phyloP scores from a whole-genome alignment of 2,329 filamentous ascomycete species.

The Fusarium ambrosium region DNA sequence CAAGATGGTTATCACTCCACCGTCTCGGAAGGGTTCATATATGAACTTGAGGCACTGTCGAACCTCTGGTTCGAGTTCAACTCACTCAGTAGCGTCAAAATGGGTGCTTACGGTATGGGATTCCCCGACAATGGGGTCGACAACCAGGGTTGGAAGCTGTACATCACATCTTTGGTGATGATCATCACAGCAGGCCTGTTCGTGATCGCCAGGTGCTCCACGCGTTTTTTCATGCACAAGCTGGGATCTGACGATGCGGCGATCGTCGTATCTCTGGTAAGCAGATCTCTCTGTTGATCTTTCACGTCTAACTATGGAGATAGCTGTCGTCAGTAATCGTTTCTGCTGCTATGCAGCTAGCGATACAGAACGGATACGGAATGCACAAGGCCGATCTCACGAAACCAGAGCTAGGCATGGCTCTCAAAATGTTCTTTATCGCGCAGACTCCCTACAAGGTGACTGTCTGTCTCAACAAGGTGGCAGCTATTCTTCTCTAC shows the following conservation, averaged over 20 bases:
- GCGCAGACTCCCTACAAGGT: conserved; percentile 65
- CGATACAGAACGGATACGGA: conserved; percentile 56
- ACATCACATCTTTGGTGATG: conserved; percentile 50
- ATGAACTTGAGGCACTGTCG: not conserved
- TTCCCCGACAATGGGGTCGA: conserved; percentile 51
- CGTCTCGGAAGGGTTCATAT: not conserved
- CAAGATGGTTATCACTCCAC: not conserved
- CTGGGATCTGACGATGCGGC: conserved; percentile 56
- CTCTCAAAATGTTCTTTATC: conserved; percentile 58
- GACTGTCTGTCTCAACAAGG: conserved; percentile 64
- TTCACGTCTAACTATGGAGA: not conserved
- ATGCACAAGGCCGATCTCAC: conserved; percentile 54
- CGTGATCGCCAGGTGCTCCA: conserved; percentile 52
- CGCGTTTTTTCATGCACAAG: conserved; percentile 51
- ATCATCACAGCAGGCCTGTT: conserved; percentile 52
- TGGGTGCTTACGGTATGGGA: conserved; percentile 39
- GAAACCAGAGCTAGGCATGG: conserved; percentile 39
- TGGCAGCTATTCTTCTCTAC: conserved; percentile 64
- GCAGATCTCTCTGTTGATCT: not conserved
- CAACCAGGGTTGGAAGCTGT: conserved; percentile 53
- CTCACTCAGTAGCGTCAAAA: conserved; percentile 6
- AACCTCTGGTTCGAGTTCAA: not conserved
- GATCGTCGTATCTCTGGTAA: conserved; percentile 54
- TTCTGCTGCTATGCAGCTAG: conserved; percentile 51
- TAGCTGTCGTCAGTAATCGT: conserved; percentile 52